A percentile compares a stretch with the other conserved stretches of the same genome.
Conservation (phyloP, 331 rosid genomes). For the Stylosanthes scabra region DNA sequence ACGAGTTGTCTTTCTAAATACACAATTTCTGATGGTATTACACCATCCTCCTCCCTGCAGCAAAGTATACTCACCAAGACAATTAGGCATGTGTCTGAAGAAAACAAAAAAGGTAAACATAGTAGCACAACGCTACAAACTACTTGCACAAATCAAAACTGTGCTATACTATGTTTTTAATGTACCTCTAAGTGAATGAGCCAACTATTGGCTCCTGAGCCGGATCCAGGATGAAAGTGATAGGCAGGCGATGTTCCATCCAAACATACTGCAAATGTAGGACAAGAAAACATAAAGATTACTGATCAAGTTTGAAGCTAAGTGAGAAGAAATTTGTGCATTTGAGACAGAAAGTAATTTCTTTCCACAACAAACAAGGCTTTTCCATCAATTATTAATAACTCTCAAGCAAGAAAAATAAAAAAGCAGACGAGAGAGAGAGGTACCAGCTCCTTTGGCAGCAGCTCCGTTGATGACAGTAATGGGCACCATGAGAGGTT, state of each 20-base stretch:
- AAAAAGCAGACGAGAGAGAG: background rate
- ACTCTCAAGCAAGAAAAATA: conserved; percentile 1
- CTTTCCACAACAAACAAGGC: conserved; percentile 13
- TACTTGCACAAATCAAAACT: background rate
- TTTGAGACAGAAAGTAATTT: background rate
- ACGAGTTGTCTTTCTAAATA: conserved; percentile 86
- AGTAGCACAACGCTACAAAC: conserved; percentile 10
- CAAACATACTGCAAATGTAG: conserved; percentile 67
- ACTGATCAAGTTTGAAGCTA: conserved; percentile 20
- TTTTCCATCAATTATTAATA: conserved; percentile 6
- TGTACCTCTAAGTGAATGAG: conserved; percentile 79
- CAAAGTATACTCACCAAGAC: conserved; percentile 12
- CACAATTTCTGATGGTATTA: conserved; percentile 68
- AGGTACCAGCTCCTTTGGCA: conserved; percentile 75
- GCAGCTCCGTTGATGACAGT: conserved; percentile 80
- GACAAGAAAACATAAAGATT: conserved; percentile 21
- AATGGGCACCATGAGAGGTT: conserved; percentile 64
- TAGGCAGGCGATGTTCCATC: conserved; percentile 94
- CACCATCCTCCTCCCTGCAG: conserved; percentile 94
- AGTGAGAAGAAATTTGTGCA: background rate
- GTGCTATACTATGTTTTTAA: conserved; percentile 13
- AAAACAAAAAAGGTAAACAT: conserved; percentile 1
- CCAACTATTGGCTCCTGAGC: conserved; percentile 87
- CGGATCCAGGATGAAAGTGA: conserved; percentile 76
- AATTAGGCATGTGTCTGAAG: background rate